Evolutionary conservation across 169 alveolate genomes (phyloP).

Genomic region (Plasmodium gaboni): DNA sequence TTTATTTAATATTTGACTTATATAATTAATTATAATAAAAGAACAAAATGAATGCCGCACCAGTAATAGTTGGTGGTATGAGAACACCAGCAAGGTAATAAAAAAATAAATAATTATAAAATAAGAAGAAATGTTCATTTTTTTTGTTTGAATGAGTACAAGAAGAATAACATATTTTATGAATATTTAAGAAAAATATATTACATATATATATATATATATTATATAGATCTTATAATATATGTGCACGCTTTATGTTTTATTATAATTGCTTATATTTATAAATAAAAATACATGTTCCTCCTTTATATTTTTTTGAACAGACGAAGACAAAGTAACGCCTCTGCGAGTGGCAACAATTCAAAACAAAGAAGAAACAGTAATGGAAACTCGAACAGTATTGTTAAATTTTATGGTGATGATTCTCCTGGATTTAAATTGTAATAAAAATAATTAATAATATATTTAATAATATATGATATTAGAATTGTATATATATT

Average conservation of each 20-base stretch:
- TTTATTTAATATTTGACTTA: background rate
- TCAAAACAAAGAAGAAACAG: slow-evolving; percentile 44
- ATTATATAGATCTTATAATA: background rate
- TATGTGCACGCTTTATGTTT: too few relatives aligned
- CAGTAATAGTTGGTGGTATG: slow-evolving; percentile 69
- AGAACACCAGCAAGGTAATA: slow-evolving; percentile 65
- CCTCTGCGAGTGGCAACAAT: slow-evolving; percentile 3
- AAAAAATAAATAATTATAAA: background rate
- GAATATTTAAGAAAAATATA: too few relatives aligned
- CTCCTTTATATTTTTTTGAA: background rate
- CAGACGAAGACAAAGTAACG: slow-evolving; percentile 65
- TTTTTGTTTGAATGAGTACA: too few relatives aligned
- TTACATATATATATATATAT: background rate
- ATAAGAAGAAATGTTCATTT: too few relatives aligned
- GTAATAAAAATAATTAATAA: slow-evolving; percentile 12
- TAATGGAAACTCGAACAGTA: slow-evolving; percentile 44
- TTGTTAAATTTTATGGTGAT: slow-evolving; percentile 67
- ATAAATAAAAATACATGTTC: background rate
- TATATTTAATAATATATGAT: background rate
- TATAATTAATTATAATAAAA: background rate
- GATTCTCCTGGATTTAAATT: slow-evolving; percentile 77
- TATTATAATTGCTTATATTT: too few relatives aligned
- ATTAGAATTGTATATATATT: background rate
- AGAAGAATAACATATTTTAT: too few relatives aligned
- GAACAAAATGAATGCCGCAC: slow-evolving; percentile 38